phyloP scores from a whole-genome alignment of 179 eudicot species.

The Beta corolliflora region DNA sequence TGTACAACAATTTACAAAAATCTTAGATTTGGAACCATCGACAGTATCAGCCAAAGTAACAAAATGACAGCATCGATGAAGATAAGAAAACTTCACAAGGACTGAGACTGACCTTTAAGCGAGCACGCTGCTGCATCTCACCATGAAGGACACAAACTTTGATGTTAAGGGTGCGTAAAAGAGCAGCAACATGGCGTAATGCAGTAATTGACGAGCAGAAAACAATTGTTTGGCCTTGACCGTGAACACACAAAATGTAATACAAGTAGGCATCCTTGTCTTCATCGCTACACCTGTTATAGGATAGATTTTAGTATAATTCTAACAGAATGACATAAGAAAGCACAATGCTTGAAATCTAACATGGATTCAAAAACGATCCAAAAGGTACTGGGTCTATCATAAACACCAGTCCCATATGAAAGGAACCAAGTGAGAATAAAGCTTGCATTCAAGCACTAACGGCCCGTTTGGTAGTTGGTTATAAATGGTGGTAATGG shows the following conservation, averaged over 20 bases:
- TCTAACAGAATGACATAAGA: not conserved
- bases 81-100: not conserved
- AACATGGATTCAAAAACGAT: not conserved
- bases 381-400: not conserved
- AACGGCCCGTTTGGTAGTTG: no score
- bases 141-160: constrained; percentile 75
- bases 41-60: constrained; percentile 6
- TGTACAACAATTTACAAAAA: not conserved
- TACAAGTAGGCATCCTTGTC: constrained; percentile 94
- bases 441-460: not conserved
- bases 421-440: not conserved
- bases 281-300: constrained; percentile 84
- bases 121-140: constrained; percentile 93
- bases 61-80: not conserved
- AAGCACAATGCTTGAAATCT: not conserved
- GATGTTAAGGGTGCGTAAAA: constrained; percentile 65
- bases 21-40: not conserved
- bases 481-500: no score
- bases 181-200: constrained; percentile 72
- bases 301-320: constrained; percentile 6
- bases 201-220: constrained; percentile 95
- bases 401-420: not conserved
- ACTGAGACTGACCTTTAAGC: constrained; percentile 67
- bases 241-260: constrained; percentile 86
- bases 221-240: constrained; percentile 86